Conservation (phyloP, 371 early-diverging fungal genomes). For the Mucor irregularis region DNA sequence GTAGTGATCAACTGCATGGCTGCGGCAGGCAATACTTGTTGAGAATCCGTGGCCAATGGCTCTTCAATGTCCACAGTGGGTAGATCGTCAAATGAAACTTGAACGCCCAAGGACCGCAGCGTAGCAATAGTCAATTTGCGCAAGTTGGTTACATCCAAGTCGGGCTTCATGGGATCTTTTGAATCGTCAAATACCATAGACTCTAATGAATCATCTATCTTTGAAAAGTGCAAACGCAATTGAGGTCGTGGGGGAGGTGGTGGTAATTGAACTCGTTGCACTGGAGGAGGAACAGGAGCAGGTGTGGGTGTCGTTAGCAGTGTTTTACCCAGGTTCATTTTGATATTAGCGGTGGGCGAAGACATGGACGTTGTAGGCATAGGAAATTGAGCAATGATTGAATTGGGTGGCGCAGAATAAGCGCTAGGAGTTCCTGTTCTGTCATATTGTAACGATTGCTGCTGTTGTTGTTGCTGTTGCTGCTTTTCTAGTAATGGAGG, state of each 20-base stretch:
- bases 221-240: constrained; percentile 23
- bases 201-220: constrained; percentile 10
- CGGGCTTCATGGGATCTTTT: constrained; percentile 42
- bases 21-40: constrained; percentile 39
- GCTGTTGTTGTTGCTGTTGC: neutral
- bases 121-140: constrained; percentile 37
- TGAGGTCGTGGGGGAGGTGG: constrained; percentile 30
- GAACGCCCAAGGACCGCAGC: constrained; percentile 34
- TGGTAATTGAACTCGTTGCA: neutral
- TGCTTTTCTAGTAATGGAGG: neutral
- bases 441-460: neutral
- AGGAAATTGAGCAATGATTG: neutral
- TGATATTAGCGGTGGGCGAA: neutral
- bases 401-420: neutral
- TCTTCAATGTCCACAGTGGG: constrained; percentile 33
- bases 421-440: neutral
- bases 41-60: constrained; percentile 32
- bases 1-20: constrained; percentile 48
- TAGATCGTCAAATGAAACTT: constrained; percentile 31
- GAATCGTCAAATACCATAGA: constrained; percentile 25
- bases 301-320: neutral
- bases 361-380: neutral
- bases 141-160: constrained; percentile 33
- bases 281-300: neutral
- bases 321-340: neutral